Evolutionary conservation across 2,329 filamentous ascomycete genomes (phyloP).

Genomic region (Fusarium graminum): DNA sequence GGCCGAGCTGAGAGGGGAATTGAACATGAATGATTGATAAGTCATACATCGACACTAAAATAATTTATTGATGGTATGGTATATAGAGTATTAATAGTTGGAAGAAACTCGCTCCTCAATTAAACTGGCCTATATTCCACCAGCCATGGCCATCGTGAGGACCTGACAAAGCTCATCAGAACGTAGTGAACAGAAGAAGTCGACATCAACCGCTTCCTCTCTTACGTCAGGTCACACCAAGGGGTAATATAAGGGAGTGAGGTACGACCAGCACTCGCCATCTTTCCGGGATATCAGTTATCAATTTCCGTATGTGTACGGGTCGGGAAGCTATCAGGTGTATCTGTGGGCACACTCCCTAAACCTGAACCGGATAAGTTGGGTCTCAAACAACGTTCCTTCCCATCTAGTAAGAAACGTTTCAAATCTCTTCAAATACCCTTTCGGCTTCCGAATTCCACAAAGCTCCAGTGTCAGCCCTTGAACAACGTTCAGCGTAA

Average conservation of each 20-base stretch:
- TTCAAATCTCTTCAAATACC: background rate
- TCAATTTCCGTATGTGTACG: background rate
- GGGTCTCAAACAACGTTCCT: background rate
- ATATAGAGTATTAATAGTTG: no score
- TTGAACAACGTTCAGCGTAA: no score
- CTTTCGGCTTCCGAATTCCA: slow-evolving; percentile 23
- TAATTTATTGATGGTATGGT: no score
- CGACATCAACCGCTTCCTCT: background rate
- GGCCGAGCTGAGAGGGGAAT: slow-evolving; percentile 12
- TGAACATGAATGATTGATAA: no score
- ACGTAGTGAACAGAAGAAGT: no score
- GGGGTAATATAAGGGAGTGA: background rate
- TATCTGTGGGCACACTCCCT: background rate
- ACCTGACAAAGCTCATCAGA: no score
- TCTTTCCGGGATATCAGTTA: background rate
- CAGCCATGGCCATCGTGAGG: no score
- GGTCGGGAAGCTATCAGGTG: background rate
- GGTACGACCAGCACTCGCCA: fast-evolving
- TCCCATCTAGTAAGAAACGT: background rate
- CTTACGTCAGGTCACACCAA: background rate
- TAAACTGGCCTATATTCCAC: no score
- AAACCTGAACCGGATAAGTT: fast-evolving
- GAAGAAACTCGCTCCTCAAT: no score
- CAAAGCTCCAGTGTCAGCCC: background rate
- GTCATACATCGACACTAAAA: no score